Conservation (phyloP, 2,329 filamentous ascomycete species). For the Stachybotrys chartarum region DNA sequence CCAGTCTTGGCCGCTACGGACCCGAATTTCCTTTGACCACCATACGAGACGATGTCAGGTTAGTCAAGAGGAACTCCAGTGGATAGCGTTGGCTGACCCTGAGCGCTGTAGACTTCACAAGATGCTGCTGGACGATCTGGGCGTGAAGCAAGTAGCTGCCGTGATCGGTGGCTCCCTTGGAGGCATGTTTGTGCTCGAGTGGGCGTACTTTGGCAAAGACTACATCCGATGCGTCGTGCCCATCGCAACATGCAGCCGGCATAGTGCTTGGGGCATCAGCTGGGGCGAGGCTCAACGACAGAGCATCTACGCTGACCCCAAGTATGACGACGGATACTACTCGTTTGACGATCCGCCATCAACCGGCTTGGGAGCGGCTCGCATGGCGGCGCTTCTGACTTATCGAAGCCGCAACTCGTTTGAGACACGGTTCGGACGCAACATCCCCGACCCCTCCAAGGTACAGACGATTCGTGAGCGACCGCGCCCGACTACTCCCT, state of each 20-base stretch:
- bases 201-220: constrained; percentile 82
- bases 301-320: constrained; percentile 96
- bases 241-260: constrained; percentile 76
- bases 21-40: constrained; percentile 96
- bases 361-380: constrained; percentile 83
- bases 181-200: constrained; percentile 86
- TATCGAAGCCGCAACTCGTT: constrained; percentile 97
- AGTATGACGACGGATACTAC: constrained; percentile 98
- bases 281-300: constrained; percentile 86
- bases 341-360: constrained; percentile 77
- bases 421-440: constrained; percentile 88
- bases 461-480: constrained; percentile 74
- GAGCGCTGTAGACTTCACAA: constrained; percentile 59
- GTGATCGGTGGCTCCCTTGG: constrained; percentile 82
- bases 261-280: constrained; percentile 86
- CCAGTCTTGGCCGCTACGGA: constrained; percentile 70
- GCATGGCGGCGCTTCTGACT: constrained; percentile 93
- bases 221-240: constrained; percentile 77
- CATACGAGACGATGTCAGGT: constrained; percentile 92
- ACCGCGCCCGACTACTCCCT: constrained; percentile 52
- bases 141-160: constrained; percentile 68
- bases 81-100: neutral
- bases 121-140: constrained; percentile 71
- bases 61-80: constrained; percentile 25
- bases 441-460: constrained; percentile 78